Conservation (phyloP, 2,329 filamentous ascomycete species). For the Claviceps arundinis region DNA sequence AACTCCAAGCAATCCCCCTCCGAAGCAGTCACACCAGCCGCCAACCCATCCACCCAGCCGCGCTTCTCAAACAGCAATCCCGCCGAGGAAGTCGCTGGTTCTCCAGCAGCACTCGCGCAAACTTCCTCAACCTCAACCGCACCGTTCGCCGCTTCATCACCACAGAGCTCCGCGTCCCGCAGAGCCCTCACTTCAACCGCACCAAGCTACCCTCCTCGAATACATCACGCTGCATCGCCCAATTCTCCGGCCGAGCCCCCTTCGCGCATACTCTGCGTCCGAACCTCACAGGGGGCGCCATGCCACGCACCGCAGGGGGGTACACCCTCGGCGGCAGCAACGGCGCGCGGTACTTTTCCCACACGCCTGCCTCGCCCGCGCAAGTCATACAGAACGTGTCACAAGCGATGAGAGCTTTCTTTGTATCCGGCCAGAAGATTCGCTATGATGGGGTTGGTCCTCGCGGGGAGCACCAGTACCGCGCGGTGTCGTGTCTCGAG, state of each 20-base stretch:
- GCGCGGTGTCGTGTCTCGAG: conserved; percentile 60
- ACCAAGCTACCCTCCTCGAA: conserved; percentile 35
- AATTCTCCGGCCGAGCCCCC: conserved; percentile 62
- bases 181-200: conserved; percentile 29
- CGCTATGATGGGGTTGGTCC: conserved; percentile 69
- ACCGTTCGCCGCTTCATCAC: conserved; percentile 39
- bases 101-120: conserved; percentile 27
- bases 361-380: conserved; percentile 69
- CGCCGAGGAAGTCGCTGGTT: conserved; percentile 30
- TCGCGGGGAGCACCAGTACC: conserved; percentile 67
- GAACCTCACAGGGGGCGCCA: conserved; percentile 76
- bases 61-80: conserved; percentile 36
- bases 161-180: conserved; percentile 17
- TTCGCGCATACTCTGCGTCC: conserved; percentile 83
- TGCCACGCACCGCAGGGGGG: conserved; percentile 79
- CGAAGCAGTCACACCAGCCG: conserved; percentile 26
- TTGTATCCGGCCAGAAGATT: conserved; percentile 78
- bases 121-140: conserved; percentile 23
- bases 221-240: conserved; percentile 37
- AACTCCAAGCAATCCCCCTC: conserved; percentile 32
- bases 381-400: conserved; percentile 95
- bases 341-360: conserved; percentile 78
- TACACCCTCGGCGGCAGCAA: conserved; percentile 52
- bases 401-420: conserved; percentile 80
- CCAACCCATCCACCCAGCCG: conserved; percentile 41